Evolutionary conservation across 768 basidiomycete genomes (phyloP), one percentile per base, ranked within the genome.

Genomic region (Tulasnella sp.): DNA sequence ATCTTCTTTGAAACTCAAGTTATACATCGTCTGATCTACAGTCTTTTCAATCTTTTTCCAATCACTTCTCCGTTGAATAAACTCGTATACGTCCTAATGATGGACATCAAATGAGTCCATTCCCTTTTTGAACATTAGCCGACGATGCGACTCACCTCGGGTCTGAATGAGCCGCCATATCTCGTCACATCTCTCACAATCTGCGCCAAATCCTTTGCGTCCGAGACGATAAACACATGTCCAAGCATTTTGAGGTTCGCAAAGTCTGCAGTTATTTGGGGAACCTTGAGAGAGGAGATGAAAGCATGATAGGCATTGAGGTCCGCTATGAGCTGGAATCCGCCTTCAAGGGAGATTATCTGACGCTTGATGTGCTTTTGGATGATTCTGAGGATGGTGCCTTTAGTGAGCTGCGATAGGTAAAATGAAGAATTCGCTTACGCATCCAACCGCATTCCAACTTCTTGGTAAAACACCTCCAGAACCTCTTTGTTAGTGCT

Each of bases 41-140:
- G 77, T 81, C 66, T 89, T 93, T 64, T 98, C 92, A 54, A 98
- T 98, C 69, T 87, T 92, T 69, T 95, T 93, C 93, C 93, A 98
- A 64, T 99, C 93, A 5, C 87, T 84, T 29, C 92, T 74, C 19
- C 92, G 72, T 62, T 91, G 88, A 60, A 96, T 86, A 60, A 96
- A 93, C 64, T 98, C 93, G 63, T 96, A 96, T 45, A 96, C 73
- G 62, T 96, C 93, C 78, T 82, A 53, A 20, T 20, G 9, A 42
- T 20, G 40, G 24, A 48, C 25, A 40, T 13, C 15, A 7, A 7
- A 7, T 25, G 20, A 15, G 15, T n/a, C 5, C 28, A 20, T 39
- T 20, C 25, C 25, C 15, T 22, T 35, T 45, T 1, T 31, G 12
- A 37, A 29, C n/a, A 22, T 22, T 32, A 16, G 6, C 32, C 6